Base-by-base conservation (phyloP, 495 filamentous ascomycete genomes). In the Penicillium diatomitis region DNA sequence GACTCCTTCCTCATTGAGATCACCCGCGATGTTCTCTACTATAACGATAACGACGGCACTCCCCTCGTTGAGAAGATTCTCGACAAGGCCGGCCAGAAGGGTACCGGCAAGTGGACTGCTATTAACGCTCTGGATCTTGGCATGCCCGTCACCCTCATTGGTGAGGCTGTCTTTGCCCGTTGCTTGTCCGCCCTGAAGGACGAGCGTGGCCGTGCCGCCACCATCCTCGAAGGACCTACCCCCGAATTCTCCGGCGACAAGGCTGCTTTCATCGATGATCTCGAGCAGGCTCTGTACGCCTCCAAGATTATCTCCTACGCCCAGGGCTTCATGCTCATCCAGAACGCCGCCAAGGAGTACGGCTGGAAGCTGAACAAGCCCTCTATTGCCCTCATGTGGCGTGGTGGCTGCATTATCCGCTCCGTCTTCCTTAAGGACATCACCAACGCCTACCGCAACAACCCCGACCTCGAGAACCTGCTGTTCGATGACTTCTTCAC, bases 261-360 rank as follows among this genome's bases (percentile, higher is more conserved):
- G 80, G 77, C 90, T 65, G 76, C 87, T 67, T 92, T 96, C 81
- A 78, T 98, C 59, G 87, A 88, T 51, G 88, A 98, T 72, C 85
- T 98, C 40, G 92, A 98, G 77, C 92, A 98, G 78, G 92, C 92
- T 51, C 82, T 98, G 49, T 98, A 98, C 61, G 92, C 92, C 48
- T 97, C 92, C 51, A 98, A 98, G 84, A 97, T 98, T 62, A 96
- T 98, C 72, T 98, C 92, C 35, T 98, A 98, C 66, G 88, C 91
- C 56, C 92, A 98, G 73, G 92, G 92, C 65, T 98, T 98, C 80
- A 98, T 98, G 94, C 82, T 98, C 64, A 96, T 98, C 80, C 92
- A 97, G 77, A 84, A 95, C 73, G 90, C 92, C 57, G 92, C 90
- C 67, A 91, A 87, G 70, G 86, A 96, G 66, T 98, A 94, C 77